A percentile compares a stretch with the other conserved stretches of the same genome.
These are phyloP conservation scores for Trypanosoma brucei DNA, from an alignment of 208 protist genomes.

Conservation along the genomic window DNA sequence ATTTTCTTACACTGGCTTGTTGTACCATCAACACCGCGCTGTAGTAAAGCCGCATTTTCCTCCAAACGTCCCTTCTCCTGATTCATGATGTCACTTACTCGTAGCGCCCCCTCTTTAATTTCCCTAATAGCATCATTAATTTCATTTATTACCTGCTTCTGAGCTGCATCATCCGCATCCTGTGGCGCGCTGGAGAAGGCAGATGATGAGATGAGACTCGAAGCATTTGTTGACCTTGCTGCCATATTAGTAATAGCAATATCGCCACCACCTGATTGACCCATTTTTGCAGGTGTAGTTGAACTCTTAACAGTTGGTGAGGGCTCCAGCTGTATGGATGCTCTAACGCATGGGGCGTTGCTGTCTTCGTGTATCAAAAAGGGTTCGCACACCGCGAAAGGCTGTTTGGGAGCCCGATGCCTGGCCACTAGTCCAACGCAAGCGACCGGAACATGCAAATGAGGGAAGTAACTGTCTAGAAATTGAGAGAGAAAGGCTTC, in stretches of 20 bases:
- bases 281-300: too few relatives aligned
- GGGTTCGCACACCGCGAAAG: conserved; percentile 3
- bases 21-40: conserved; percentile 33
- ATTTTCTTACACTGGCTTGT: conserved; percentile 28
- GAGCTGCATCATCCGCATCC: conserved; percentile 7
- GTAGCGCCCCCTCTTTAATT: conserved; percentile 54
- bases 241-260: too few relatives aligned
- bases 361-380: conserved; percentile 17
- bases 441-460: background rate
- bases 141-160: conserved; percentile 48
- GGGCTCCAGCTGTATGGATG: conserved; percentile 1
- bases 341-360: background rate
- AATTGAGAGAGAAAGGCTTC: conserved; percentile 5
- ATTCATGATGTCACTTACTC: conserved; percentile 55
- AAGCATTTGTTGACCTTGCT: background rate
- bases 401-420: background rate
- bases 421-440: conserved; percentile 15
- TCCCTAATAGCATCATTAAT: conserved; percentile 42
- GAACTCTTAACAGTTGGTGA: background rate
- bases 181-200: background rate
- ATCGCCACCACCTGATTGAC: too few relatives aligned
- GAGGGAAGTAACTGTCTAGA: background rate
- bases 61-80: conserved; percentile 37
- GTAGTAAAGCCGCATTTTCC: conserved; percentile 38
- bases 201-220: background rate